Percentiles rank a stretch among this genome's conserved stretches.
Conservation (phyloP, 805 yeast species). For the Barnettozyma pratensis region DNA sequence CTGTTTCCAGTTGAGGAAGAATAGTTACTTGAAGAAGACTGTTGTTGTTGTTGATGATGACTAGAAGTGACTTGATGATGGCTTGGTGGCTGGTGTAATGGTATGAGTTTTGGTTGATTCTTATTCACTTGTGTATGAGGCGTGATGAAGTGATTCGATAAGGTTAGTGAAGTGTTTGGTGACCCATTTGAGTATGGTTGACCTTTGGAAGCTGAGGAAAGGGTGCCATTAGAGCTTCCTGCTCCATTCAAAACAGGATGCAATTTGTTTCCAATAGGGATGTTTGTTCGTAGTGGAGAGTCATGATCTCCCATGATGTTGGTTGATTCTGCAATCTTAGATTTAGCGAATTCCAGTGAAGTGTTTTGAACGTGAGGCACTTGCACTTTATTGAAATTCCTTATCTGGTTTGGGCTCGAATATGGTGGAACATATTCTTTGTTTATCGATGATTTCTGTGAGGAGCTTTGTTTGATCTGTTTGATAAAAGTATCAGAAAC, state of each 20-base stretch:
- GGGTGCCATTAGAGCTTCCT: background rate
- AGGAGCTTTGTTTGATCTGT: slow-evolving; percentile 17
- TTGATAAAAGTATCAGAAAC: slow-evolving; percentile 17
- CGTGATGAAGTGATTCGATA: slow-evolving; percentile 2
- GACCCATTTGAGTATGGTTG: slow-evolving; percentile 12
- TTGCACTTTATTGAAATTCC: background rate
- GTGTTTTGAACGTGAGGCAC: background rate
- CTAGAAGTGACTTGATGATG: background rate
- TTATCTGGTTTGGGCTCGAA: background rate
- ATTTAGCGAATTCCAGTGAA: slow-evolving; percentile 12
- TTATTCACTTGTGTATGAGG: background rate
- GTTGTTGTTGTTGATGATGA: background rate
- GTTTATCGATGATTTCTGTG: slow-evolving; percentile 8
- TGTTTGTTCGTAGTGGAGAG: slow-evolving; percentile 7
- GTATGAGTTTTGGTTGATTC: background rate
- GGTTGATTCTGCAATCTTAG: slow-evolving; percentile 22
- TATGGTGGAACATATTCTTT: slow-evolving; percentile 1
- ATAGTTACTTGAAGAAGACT: background rate
- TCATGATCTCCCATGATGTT: slow-evolving; percentile 9
- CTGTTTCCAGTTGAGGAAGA: background rate
- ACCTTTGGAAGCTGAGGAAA: slow-evolving; percentile 2
- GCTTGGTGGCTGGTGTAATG: background rate
- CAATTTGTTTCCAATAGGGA: slow-evolving; percentile 4
- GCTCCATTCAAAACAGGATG: background rate
- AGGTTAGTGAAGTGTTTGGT: slow-evolving; percentile 10